Percentiles rank a stretch among this genome's conserved stretches.
phyloP scores from a whole-genome alignment of 192 early-diverging fungal genomes.

The Coemansia sp. region DNA sequence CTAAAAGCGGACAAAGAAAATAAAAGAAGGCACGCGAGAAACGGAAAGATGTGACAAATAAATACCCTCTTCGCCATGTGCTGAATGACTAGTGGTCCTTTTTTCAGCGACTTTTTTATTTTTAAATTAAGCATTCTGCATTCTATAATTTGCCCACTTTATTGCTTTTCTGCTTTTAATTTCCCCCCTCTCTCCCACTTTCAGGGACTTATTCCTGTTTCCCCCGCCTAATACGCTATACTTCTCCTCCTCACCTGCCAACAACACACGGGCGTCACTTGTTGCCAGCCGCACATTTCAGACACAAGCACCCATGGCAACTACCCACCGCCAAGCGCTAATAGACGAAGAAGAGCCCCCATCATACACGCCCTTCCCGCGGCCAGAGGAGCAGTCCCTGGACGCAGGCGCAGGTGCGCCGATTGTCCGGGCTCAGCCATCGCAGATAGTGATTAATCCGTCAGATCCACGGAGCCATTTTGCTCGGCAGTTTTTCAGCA shows the following conservation, averaged over 20 bases:
- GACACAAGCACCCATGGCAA: conserved; percentile 10
- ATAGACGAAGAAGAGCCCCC: conserved; percentile 30
- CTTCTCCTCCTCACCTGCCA: too few relatives aligned
- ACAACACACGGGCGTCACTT: too few relatives aligned
- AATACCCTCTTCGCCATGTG: too few relatives aligned
- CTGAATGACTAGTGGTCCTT: too few relatives aligned
- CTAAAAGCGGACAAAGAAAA: too few relatives aligned
- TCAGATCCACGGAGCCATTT: conserved; percentile 48
- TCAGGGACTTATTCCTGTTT: too few relatives aligned
- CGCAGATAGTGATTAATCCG: conserved; percentile 42
- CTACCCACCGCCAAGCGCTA: conserved; percentile 6
- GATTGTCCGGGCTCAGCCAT: conserved; percentile 35
- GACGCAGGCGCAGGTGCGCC: conserved; percentile 49
- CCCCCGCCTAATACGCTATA: too few relatives aligned
- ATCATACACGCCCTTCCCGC: conserved; percentile 41
- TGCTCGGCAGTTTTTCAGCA: conserved; percentile 21
- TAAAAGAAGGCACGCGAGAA: background rate
- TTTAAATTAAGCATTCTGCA: background rate
- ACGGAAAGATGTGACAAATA: background rate
- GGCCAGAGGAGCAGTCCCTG: conserved; percentile 38
- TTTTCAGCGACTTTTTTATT: too few relatives aligned
- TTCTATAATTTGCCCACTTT: too few relatives aligned
- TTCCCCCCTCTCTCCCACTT: too few relatives aligned
- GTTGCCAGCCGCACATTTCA: background rate
- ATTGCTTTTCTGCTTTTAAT: background rate